A percentile compares a stretch with the other conserved stretches of the same genome.
phyloP scores from a whole-genome alignment of 106 monocot species.

The Acanthochlamys bracteata region DNA sequence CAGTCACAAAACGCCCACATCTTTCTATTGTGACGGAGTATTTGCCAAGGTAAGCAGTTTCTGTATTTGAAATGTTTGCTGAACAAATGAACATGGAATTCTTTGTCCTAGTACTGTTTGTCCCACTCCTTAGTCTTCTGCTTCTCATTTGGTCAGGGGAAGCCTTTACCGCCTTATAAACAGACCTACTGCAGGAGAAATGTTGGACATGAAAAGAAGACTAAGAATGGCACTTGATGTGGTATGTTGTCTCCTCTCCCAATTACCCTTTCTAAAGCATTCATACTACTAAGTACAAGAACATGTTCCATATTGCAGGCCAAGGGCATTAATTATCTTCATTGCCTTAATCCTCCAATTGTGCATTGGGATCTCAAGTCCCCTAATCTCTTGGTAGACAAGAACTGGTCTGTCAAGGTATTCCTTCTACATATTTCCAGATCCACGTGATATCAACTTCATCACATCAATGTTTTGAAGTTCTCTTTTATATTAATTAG shows the following conservation, averaged over 20 bases:
- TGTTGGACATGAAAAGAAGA: conserved; percentile 49
- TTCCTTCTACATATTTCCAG: not conserved
- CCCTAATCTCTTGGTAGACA: conserved; percentile 79
- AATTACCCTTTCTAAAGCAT: not conserved
- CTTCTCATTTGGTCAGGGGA: no score
- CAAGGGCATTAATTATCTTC: conserved; percentile 79
- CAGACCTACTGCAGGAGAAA: conserved; percentile 45
- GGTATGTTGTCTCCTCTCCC: conserved; percentile 24
- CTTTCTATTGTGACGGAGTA: conserved; percentile 83
- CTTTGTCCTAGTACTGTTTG: no score
- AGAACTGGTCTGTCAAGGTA: conserved; percentile 86
- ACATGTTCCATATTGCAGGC: conserved; percentile 28
- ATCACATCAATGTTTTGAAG: not conserved
- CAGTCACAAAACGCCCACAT: conserved; percentile 67
- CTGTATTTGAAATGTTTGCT: not conserved
- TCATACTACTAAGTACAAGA: no score
- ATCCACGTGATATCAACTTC: no score
- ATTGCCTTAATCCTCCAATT: conserved; percentile 67
- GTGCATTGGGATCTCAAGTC: conserved; percentile 85
- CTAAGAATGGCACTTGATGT: conserved; percentile 78
- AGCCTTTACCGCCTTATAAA: conserved; percentile 63
- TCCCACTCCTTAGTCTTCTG: no score
- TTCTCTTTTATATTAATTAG: conserved; percentile 23
- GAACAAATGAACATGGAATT: not conserved
- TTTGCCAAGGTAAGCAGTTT: conserved; percentile 58